Conservation (phyloP, 176 grass and related monocot genomes). For the Triticum monococcum region DNA sequence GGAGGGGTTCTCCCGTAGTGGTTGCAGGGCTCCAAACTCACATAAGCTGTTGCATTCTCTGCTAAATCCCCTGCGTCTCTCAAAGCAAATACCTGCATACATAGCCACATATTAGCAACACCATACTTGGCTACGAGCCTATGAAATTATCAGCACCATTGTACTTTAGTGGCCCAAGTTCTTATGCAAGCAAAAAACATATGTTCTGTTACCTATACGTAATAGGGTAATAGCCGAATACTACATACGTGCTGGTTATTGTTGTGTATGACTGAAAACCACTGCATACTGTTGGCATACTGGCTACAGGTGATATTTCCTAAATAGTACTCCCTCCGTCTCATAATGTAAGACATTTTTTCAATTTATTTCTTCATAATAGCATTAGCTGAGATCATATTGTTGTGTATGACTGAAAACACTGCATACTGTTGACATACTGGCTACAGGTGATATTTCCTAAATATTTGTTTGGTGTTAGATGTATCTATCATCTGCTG, state of each 20-base stretch:
- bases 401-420: not conserved
- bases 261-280: not conserved
- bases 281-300: not conserved
- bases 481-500: not conserved
- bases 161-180: not conserved
- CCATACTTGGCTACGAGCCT: not conserved
- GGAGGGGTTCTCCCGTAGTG: slow-evolving; percentile 88
- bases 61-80: slow-evolving; percentile 78
- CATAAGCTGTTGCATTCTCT: slow-evolving; percentile 76
- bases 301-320: not conserved
- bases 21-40: slow-evolving; percentile 89
- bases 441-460: not conserved
- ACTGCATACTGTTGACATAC: not conserved
- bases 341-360: too few relatives aligned
- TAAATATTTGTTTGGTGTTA: not conserved
- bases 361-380: not conserved
- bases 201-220: not conserved
- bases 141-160: not conserved
- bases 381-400: not conserved
- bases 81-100: slow-evolving; percentile 81
- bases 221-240: not conserved
- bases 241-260: not conserved
- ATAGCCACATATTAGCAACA: slow-evolving; percentile 20
- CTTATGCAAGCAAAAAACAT: not conserved
- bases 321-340: too few relatives aligned